Base-by-base conservation (phyloP, 495 filamentous ascomycete genomes). In the Chaetomium cochliodes region DNA sequence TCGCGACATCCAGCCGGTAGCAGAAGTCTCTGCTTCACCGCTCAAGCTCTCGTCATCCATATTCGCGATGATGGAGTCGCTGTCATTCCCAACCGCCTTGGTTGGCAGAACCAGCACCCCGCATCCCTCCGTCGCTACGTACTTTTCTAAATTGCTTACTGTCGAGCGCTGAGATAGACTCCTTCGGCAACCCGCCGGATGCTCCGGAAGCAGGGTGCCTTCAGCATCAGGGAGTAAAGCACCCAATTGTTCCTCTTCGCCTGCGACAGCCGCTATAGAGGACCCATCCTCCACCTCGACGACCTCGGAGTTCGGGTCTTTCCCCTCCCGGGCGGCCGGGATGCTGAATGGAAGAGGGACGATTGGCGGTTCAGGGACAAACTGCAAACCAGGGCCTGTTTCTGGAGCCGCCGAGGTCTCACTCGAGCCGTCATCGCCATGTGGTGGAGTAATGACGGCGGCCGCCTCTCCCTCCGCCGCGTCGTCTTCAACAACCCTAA, bases 271-370 rank as follows among this genome's bases (percentile, higher is more conserved):
- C 51, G 84, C 88, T 23, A 60, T 26, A 23, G 44, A 60, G 9
- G 44, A 50, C 28, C 26, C 18, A 23, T 60, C 44, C 16, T 50
- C 44, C 13, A 3, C 44, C 16, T 33, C 42, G 11, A 20, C 44
- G 1, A 26, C 26, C 5, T 26, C 2, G 3, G 59, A 42, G 5
- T 13, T 3, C 2, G 3, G 0, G 30, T 67, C 69, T 2, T 75
- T 67, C 28, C 51, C 74, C 74, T 4, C 37, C 15, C 42, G 25
- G 33, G 70, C 63, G 13, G 76, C 67, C 6, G 85, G 84, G 3
- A 88, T 72, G 46, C 74, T 84, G 72, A 90, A 86, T 16, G 88
- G 88, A 26, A 89, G 72, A 1, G 88, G 85, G 5, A 84, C 26
- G 13, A 73, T 75, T 23, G 78, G 75, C 57, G 83, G 78, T 44